Evolutionary conservation across 1,284 basidiomycete genomes (phyloP).

Genomic region (Moesziomyces sp.): DNA sequence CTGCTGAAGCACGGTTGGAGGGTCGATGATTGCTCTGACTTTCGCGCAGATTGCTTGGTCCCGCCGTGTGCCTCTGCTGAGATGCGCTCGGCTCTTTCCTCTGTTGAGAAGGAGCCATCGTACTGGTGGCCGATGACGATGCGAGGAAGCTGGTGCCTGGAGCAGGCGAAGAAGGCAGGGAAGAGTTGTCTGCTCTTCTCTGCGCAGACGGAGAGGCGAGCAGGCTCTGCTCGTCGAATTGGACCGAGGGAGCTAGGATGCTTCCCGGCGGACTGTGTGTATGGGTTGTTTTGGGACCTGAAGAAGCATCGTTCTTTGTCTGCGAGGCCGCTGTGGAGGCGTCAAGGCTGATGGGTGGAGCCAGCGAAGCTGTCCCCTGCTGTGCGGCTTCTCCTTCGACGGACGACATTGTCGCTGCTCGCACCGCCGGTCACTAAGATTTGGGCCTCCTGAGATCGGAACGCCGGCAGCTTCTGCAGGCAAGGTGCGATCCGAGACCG

Average conservation of each 20-base stretch:
- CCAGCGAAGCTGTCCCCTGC: neutral
- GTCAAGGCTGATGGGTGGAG: neutral
- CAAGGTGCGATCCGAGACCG: neutral
- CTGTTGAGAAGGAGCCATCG: slow-evolving; percentile 6
- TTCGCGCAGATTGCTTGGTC: slow-evolving; percentile 12
- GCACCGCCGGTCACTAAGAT: no score
- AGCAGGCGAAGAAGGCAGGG: slow-evolving; percentile 28
- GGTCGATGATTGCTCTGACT: slow-evolving; percentile 21
- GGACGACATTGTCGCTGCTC: neutral
- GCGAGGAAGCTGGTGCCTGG: slow-evolving; percentile 5
- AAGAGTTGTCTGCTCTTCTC: slow-evolving; percentile 26
- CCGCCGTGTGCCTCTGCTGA: slow-evolving; percentile 3
- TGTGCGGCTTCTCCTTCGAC: slow-evolving; percentile 2
- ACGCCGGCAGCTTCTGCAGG: no score
- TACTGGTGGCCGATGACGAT: slow-evolving; percentile 7
- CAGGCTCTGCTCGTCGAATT: slow-evolving; percentile 49
- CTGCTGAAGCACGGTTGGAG: slow-evolving; percentile 27
- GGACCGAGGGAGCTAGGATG: slow-evolving; percentile 40
- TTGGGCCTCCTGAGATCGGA: no score
- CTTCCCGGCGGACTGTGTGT: slow-evolving; percentile 19
- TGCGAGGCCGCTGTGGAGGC: slow-evolving; percentile 2
- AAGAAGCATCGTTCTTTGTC: slow-evolving; percentile 20
- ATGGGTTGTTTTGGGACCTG: slow-evolving; percentile 18
- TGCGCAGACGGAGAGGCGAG: slow-evolving; percentile 33
- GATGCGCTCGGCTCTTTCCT: slow-evolving; percentile 15